These are phyloP conservation scores for Phragmites australis DNA, from an alignment of 176 grass and related monocot genomes.

Conservation along the genomic window DNA sequence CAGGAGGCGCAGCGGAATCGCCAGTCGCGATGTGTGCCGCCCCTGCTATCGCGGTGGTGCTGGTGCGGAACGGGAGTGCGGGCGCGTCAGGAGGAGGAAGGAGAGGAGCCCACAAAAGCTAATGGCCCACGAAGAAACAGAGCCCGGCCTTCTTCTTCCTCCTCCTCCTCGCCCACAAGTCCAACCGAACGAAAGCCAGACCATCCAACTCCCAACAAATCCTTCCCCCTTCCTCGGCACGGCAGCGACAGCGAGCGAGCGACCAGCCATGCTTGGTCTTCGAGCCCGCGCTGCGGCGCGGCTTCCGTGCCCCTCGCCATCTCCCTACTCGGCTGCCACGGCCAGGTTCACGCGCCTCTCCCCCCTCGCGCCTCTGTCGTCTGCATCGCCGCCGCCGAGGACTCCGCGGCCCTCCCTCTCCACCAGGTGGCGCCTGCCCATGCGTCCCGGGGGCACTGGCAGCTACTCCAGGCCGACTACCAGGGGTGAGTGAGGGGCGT, in stretches of 20 bases:
- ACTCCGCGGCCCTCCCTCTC: background rate
- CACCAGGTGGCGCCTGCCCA: slow-evolving; percentile 14
- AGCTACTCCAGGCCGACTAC: slow-evolving; percentile 27
- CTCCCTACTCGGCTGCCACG: background rate
- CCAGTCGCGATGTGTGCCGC: too few species aligned
- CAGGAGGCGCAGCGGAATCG: too few species aligned
- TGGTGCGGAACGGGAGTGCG: too few species aligned
- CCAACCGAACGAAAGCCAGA: too few species aligned
- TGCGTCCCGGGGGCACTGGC: background rate
- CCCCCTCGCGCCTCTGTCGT: slow-evolving; percentile 37
- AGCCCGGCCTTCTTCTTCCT: background rate
- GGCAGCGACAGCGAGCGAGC: background rate
- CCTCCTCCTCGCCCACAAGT: too few species aligned
- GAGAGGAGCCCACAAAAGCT: background rate
- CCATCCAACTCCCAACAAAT: background rate
- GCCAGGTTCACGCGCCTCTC: slow-evolving; percentile 25
- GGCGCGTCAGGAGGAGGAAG: too few species aligned
- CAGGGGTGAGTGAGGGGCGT: slow-evolving; percentile 39
- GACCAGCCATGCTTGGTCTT: slow-evolving; percentile 35
- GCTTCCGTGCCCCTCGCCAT: slow-evolving; percentile 19
- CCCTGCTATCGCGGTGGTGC: too few species aligned
- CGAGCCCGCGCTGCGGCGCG: slow-evolving; percentile 32
- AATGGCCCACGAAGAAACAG: too few species aligned
- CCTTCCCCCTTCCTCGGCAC: background rate
- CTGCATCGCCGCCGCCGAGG: slow-evolving; percentile 4